Percentiles rank a stretch among this genome's conserved stretches.
These are phyloP conservation scores for Dendrobium chrysotoxum DNA, from an alignment of 106 monocot species.

Conservation along the genomic window DNA sequence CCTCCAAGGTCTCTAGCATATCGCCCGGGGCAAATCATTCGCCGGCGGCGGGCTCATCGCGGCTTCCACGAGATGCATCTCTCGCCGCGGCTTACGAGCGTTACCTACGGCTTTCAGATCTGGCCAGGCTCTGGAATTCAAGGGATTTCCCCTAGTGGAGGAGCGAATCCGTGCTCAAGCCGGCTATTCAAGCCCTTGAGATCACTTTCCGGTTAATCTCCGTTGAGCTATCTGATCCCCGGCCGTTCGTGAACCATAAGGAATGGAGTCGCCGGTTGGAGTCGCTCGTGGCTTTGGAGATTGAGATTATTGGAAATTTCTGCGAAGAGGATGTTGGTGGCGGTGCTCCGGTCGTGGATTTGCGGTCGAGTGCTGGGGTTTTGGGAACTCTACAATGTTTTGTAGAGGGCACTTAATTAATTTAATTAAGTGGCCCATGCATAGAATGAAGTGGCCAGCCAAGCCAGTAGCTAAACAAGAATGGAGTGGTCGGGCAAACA, in stretches of 20 bases:
- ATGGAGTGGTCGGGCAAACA: no score
- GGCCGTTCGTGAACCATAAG: slow-evolving; percentile 48
- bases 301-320: slow-evolving; percentile 57
- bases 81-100: slow-evolving; percentile 58
- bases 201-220: slow-evolving; percentile 84
- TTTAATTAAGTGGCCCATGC: no score
- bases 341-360: slow-evolving; percentile 35
- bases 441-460: no score
- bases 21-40: background rate
- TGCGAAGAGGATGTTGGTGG: slow-evolving; percentile 27
- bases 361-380: slow-evolving; percentile 22
- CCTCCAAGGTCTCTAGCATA: slow-evolving; percentile 6
- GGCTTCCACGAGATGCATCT: slow-evolving; percentile 12
- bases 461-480: no score
- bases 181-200: slow-evolving; percentile 69
- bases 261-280: slow-evolving; percentile 55
- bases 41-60: background rate
- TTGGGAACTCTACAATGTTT: no score
- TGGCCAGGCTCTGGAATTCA: slow-evolving; percentile 29
- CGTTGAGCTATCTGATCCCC: slow-evolving; percentile 52
- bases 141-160: slow-evolving; percentile 55
- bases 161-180: slow-evolving; percentile 53
- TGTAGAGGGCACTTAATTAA: no score
- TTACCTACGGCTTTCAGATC: slow-evolving; percentile 63
- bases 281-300: slow-evolving; percentile 40